A percentile compares a stretch with the other conserved stretches of the same genome.
Evolutionary conservation across 495 filamentous ascomycete genomes (phyloP).

Genomic region (Cercophora sp.): DNA sequence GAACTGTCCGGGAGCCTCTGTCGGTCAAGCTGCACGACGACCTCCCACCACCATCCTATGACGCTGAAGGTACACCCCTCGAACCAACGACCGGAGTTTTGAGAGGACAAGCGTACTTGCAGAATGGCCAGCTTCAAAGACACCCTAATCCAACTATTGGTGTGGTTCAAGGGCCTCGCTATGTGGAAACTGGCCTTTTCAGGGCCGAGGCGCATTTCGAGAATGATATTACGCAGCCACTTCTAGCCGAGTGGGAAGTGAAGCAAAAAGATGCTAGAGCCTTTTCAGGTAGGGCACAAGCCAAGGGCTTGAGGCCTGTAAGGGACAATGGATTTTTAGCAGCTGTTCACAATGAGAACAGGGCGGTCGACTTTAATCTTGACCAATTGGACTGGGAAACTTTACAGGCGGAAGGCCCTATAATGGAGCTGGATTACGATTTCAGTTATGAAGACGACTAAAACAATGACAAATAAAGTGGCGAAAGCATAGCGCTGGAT

Average conservation of each 20-base stretch:
- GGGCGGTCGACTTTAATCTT: conserved; percentile 24
- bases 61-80: conserved; percentile 14
- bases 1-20: conserved; percentile 34
- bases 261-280: conserved; percentile 22
- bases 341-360: conserved; percentile 21
- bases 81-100: conserved; percentile 17
- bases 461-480: neutral
- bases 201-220: conserved; percentile 37
- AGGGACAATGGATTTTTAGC: neutral
- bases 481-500: neutral
- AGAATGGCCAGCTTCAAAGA: conserved; percentile 23
- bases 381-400: conserved; percentile 14
- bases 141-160: conserved; percentile 38
- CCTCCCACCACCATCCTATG: conserved; percentile 30
- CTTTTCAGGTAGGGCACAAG: too few species aligned
- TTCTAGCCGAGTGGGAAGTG: conserved; percentile 28
- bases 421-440: conserved; percentile 10
- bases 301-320: neutral
- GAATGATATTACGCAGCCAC: conserved; percentile 26
- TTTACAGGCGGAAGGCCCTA: conserved; percentile 20
- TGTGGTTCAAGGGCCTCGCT: conserved; percentile 43
- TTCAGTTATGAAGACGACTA: conserved; percentile 14
- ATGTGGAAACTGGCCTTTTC: conserved; percentile 35
- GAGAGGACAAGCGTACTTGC: conserved; percentile 26
- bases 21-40: conserved; percentile 43